phyloP scores from a whole-genome alignment of 768 basidiomycete species.

The Ephemerocybe angulata region DNA sequence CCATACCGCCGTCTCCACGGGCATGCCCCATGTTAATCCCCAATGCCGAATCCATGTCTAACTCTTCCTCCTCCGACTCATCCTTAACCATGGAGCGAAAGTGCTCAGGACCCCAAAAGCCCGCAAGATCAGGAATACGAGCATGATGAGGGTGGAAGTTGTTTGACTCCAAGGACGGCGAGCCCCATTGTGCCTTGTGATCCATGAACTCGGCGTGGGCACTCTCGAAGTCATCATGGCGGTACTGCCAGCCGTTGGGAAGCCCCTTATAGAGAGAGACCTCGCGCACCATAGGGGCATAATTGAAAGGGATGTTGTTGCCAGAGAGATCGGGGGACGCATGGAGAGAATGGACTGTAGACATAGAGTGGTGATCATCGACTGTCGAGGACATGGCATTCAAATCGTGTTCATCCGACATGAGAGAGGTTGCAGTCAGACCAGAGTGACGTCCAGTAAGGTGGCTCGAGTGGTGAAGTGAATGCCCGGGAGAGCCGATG shows the following conservation, averaged over 20 bases:
- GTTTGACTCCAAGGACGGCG: slow-evolving; percentile 10
- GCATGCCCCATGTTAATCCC: too few species aligned
- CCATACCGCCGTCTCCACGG: too few species aligned
- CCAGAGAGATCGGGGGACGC: not conserved
- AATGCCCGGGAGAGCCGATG: not conserved
- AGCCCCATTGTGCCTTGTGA: slow-evolving; percentile 21
- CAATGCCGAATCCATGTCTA: too few species aligned
- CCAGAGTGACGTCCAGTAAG: too few species aligned
- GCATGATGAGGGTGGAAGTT: slow-evolving; percentile 18
- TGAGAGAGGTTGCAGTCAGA: not conserved
- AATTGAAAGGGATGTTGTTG: not conserved
- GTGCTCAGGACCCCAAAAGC: slow-evolving; percentile 28
- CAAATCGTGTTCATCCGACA: not conserved
- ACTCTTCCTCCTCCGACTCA: slow-evolving; percentile 14
- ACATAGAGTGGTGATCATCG: not conserved
- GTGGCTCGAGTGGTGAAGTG: too few species aligned
- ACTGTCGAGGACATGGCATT: not conserved
- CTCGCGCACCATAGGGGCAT: slow-evolving; percentile 40
- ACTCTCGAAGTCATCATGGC: slow-evolving; percentile 30
- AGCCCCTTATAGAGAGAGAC: slow-evolving; percentile 45
- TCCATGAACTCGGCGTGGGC: slow-evolving; percentile 35
- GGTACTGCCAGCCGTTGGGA: slow-evolving; percentile 47
- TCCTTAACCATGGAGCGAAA: slow-evolving; percentile 17
- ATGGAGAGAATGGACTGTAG: not conserved
- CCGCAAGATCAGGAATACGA: slow-evolving; percentile 39